Base-by-base conservation (phyloP, 1,284 basidiomycete genomes). In the Ganoderma resinaceum region DNA sequence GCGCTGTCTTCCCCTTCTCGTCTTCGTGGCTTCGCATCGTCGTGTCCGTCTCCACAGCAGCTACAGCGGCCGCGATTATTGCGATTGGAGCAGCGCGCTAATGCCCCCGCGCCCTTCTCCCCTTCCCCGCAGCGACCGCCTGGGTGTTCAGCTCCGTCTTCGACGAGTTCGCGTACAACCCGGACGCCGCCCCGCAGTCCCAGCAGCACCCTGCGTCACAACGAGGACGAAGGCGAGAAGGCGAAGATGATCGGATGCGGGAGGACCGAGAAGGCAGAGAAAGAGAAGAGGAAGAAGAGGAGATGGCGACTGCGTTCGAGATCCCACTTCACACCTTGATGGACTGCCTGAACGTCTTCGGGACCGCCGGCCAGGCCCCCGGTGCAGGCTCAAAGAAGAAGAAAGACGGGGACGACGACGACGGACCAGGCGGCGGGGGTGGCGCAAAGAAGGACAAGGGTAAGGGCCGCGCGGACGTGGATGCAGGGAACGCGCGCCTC, bases 341-440 rank as follows among this genome's bases (percentile, higher is more conserved):
- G 66, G 95, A 97, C 75, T 96, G 95, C 75, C 85, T 98, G 53
- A 96, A 97, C 78, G 91, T 98, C 66, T 98, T 97, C 76, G 96
- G 96, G 14, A 94, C 95, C 7, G 94, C 93, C 1, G 82, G 82
- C 63, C 71, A 80, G 14, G 74, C 76, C 42, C 70, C 79, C 33
- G 81, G 80, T 9, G 71, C 79, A 58, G 76, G 79, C 65, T 87
- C 82, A 74, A 83, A 81, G 66, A 88, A 86, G 84, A 83, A 84
- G 67, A 74, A 73, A 52, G 53, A 52, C 26, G 69, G 68, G 63
- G 67, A 71, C 64, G 66, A 66, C 53, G 61, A 61, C 11, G 66
- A 60, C 20, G 71, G 70, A 11, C 62, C 62, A 14, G 71, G 66
- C 49, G 69, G 63, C 26, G 65, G 58, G n/a, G 42, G 64, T 26